A percentile compares a stretch with the other conserved stretches of the same genome.
Evolutionary conservation across 805 yeast genomes (phyloP).

Genomic region (Saccharomycopsis vini): DNA sequence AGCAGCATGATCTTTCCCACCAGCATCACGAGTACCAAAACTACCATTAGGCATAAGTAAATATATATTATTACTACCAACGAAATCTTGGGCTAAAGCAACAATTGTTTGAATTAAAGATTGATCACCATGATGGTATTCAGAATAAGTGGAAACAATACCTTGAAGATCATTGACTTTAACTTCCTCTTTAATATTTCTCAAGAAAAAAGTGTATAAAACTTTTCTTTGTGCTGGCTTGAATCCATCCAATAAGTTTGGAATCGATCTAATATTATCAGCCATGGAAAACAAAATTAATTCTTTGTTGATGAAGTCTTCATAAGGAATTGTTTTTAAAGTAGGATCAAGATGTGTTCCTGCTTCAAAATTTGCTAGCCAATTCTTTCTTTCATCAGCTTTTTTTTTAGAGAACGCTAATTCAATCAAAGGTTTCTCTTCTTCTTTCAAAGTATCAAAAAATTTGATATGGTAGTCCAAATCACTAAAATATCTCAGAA

Average conservation of each 20-base stretch:
- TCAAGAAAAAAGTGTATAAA: slow-evolving; percentile 75
- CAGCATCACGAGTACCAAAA: slow-evolving; percentile 91
- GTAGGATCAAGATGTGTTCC: slow-evolving; percentile 88
- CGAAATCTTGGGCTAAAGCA: slow-evolving; percentile 89
- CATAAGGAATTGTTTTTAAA: slow-evolving; percentile 69
- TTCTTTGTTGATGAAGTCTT: slow-evolving; percentile 92
- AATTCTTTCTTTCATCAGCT: slow-evolving; percentile 95
- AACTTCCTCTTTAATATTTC: slow-evolving; percentile 66
- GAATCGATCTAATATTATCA: slow-evolving; percentile 91
- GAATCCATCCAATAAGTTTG: slow-evolving; percentile 87
- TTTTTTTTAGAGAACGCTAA: slow-evolving; percentile 90
- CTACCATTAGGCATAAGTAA: slow-evolving; percentile 85
- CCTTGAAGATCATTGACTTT: slow-evolving; percentile 90
- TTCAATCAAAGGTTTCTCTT: slow-evolving; percentile 73
- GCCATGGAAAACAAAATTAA: slow-evolving; percentile 93
- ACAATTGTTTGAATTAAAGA: slow-evolving; percentile 84
- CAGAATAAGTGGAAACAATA: slow-evolving; percentile 79
- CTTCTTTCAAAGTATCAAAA: slow-evolving; percentile 72
- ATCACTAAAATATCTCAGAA: slow-evolving; percentile 79
- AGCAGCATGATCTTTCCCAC: slow-evolving; percentile 98
- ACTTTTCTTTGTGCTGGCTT: slow-evolving; percentile 97
- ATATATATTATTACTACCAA: slow-evolving; percentile 86
- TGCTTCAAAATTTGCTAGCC: slow-evolving; percentile 85
- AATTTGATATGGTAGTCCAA: slow-evolving; percentile 78
- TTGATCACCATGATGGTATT: slow-evolving; percentile 92